Conservation (phyloP, 75 land plant species). For the Picea glauca region DNA sequence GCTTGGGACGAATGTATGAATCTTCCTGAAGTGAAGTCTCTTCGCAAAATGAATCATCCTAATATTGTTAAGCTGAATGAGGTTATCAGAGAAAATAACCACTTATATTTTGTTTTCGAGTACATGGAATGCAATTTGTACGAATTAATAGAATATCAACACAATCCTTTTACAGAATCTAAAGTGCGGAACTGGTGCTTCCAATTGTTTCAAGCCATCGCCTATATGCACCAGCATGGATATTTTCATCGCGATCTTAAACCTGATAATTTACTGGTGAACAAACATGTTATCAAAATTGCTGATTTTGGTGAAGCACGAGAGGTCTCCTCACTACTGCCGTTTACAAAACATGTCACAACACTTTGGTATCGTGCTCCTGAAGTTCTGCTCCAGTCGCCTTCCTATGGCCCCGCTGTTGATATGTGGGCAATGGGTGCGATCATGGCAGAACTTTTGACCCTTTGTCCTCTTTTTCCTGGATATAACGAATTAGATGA, state of each 20-base stretch:
- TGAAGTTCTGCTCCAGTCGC: constrained; percentile 83
- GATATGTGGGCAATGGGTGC: constrained; percentile 99
- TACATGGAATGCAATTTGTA: constrained; percentile 43
- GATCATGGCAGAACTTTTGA: constrained; percentile 93
- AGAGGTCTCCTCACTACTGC: constrained; percentile 67
- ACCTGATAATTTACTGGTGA: constrained; percentile 69
- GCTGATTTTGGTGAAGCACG: constrained; percentile 99
- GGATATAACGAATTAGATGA: constrained; percentile 89
- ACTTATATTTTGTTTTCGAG: constrained; percentile 34
- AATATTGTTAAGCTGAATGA: constrained; percentile 39
- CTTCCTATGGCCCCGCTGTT: constrained; percentile 65
- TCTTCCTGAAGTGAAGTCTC: constrained; percentile 60
- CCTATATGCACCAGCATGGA: constrained; percentile 35
- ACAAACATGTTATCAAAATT: constrained; percentile 83
- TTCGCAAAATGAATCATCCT: constrained; percentile 34
- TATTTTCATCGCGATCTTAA: constrained; percentile 47
- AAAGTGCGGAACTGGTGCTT: constrained; percentile 37
- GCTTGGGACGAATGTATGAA: constrained; percentile 81
- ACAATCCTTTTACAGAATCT: constrained; percentile 18
- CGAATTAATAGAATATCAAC: constrained; percentile 26
- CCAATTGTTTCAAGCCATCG: constrained; percentile 36
- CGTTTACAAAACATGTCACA: constrained; percentile 92
- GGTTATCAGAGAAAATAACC: constrained; percentile 18
- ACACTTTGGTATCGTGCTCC: constrained; percentile 98
- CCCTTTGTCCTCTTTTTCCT: constrained; percentile 89